A percentile compares a stretch with the other conserved stretches of the same genome.
Evolutionary conservation across 768 basidiomycete genomes (phyloP).

Genomic region (Podaxis sp.): DNA sequence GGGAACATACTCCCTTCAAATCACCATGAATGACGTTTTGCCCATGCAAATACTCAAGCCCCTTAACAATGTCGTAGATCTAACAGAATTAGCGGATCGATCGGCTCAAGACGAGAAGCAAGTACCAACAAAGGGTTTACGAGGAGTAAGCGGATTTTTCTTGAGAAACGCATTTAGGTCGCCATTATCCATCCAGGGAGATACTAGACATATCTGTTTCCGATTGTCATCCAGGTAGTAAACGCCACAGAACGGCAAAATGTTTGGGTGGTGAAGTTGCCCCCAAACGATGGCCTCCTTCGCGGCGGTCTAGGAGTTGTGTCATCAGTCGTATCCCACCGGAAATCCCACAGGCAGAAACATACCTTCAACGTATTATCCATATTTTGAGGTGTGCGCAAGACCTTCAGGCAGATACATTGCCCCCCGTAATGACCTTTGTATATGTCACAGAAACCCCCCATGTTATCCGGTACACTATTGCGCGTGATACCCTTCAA

Average conservation of each 20-base stretch:
- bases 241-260: conserved; percentile 10
- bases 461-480: not conserved
- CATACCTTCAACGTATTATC: not conserved
- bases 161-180: not conserved
- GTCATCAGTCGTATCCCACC: too few species aligned
- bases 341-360: not conserved
- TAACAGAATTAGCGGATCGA: not conserved
- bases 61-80: not conserved
- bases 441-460: not conserved
- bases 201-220: not conserved
- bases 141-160: not conserved
- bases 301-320: not conserved
- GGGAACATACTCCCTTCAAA: not conserved
- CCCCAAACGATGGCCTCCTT: conserved; percentile 13
- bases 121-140: not conserved
- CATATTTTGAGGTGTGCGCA: not conserved
- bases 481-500: not conserved
- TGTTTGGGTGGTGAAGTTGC: not conserved
- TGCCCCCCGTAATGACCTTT: not conserved
- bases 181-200: not conserved
- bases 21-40: not conserved
- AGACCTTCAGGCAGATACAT: not conserved
- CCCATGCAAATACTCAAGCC: not conserved
- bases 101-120: not conserved
- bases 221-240: not conserved